Conservation (phyloP, 2,329 filamentous ascomycete genomes). For the Meredithiella fracta region DNA sequence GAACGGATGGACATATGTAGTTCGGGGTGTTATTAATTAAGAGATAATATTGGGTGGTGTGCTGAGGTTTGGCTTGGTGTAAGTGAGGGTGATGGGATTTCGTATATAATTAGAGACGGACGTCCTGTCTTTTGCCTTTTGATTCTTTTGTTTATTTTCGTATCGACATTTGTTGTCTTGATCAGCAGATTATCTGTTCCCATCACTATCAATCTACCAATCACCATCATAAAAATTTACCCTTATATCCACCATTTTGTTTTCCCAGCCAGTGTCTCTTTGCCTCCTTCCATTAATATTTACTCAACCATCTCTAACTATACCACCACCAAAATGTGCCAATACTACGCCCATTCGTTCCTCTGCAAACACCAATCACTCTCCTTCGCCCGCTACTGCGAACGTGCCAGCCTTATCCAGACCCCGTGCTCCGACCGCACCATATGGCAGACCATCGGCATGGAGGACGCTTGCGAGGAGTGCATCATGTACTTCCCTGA, state of each 20-base stretch:
- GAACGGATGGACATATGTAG: no score
- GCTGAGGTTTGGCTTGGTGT: neutral
- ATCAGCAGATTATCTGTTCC: neutral
- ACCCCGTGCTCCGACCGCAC: conserved; percentile 21
- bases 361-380: conserved; percentile 22
- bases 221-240: no score
- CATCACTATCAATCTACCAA: neutral
- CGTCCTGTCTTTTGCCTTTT: neutral
- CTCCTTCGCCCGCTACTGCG: conserved; percentile 24
- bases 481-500: conserved; percentile 21
- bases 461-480: conserved; percentile 23
- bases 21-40: no score
- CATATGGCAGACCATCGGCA: conserved; percentile 24
- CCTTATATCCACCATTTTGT: no score
- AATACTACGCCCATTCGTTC: conserved; percentile 25
- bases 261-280: neutral
- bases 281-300: neutral
- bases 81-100: no score
- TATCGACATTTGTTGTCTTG: neutral
- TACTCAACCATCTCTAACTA: neutral
- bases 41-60: neutral
- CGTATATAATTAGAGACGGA: neutral
- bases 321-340: conserved; percentile 20
- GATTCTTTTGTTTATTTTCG: neutral
- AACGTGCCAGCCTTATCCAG: conserved; percentile 22